Evolutionary conservation across 768 basidiomycete species (phyloP).

Genomic region (Pluteus cervinus): DNA sequence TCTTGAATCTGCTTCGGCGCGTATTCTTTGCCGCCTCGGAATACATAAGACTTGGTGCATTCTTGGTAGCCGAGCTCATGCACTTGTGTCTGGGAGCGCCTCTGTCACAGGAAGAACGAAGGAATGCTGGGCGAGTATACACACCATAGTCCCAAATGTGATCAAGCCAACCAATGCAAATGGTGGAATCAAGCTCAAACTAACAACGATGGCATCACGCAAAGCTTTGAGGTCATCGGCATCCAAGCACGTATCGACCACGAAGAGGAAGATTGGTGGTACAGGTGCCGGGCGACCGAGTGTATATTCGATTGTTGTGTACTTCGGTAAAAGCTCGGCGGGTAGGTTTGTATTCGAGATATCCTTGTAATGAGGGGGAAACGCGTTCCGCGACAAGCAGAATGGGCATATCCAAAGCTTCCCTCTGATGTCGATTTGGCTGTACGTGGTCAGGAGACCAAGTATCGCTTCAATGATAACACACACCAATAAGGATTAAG

Average conservation of each 20-base stretch:
- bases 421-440: slow-evolving; percentile 97
- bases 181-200: slow-evolving; percentile 87
- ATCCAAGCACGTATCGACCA: slow-evolving; percentile 94
- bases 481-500: slow-evolving; percentile 94
- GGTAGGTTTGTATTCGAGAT: slow-evolving; percentile 96
- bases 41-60: slow-evolving; percentile 97
- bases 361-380: slow-evolving; percentile 98
- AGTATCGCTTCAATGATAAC: slow-evolving; percentile 4
- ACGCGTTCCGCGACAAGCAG: slow-evolving; percentile 93
- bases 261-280: slow-evolving; percentile 95
- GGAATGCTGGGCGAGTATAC: slow-evolving; percentile 14
- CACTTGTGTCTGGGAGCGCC: slow-evolving; percentile 83
- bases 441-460: slow-evolving; percentile 25
- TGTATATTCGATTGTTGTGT: slow-evolving; percentile 99
- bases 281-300: slow-evolving; percentile 85
- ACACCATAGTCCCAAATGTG: slow-evolving; percentile 95
- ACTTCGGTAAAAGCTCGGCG: slow-evolving; percentile 92
- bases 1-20: slow-evolving; percentile 94
- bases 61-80: slow-evolving; percentile 96
- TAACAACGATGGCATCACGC: slow-evolving; percentile 91
- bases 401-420: slow-evolving; percentile 99
- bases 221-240: slow-evolving; percentile 95
- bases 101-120: neutral
- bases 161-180: slow-evolving; percentile 94
- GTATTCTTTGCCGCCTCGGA: slow-evolving; percentile 97